phyloP scores from a whole-genome alignment of 108 stramenopile genomes.

The Cyclotella baltica region DNA sequence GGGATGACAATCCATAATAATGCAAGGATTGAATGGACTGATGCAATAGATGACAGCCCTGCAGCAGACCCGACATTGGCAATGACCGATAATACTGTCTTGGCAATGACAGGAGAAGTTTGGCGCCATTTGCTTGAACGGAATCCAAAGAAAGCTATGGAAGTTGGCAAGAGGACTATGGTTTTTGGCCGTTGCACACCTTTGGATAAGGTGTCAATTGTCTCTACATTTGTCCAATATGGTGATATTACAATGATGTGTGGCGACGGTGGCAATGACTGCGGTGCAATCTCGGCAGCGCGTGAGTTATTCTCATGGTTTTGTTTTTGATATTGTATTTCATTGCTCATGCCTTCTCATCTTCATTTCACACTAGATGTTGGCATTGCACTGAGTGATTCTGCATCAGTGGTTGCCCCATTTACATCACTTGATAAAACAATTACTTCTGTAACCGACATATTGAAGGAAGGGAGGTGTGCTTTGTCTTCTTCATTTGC shows the following conservation, averaged over 20 bases:
- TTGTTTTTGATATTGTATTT: too few relatives aligned
- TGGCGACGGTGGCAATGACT: constrained; percentile 83
- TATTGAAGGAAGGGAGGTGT: constrained; percentile 73
- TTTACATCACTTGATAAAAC: constrained; percentile 75
- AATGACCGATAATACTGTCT: constrained; percentile 15
- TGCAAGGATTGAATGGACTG: constrained; percentile 49
- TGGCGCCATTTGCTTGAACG: constrained; percentile 45
- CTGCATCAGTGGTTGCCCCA: constrained; percentile 68
- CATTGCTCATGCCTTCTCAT: background rate
- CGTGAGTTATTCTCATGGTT: constrained; percentile 18
- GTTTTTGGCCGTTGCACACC: constrained; percentile 76
- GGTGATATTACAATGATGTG: constrained; percentile 74
- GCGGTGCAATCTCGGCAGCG: constrained; percentile 70
- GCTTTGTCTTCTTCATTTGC: constrained; percentile 68
- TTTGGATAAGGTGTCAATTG: constrained; percentile 60
- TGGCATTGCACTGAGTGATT: constrained; percentile 71
- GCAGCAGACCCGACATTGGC: constrained; percentile 16
- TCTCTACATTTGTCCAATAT: constrained; percentile 57
- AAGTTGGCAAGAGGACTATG: constrained; percentile 39
- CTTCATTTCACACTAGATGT: constrained; percentile 40
- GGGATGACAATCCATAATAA: constrained; percentile 28
- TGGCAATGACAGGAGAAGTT: constrained; percentile 71
- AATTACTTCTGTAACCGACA: constrained; percentile 65
- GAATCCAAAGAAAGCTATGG: constrained; percentile 39
- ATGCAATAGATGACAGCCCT: constrained; percentile 33